Percentiles rank a stretch among this genome's conserved stretches.
Conservation (phyloP, 257 asterid genomes). For the Solanum pennellii region DNA sequence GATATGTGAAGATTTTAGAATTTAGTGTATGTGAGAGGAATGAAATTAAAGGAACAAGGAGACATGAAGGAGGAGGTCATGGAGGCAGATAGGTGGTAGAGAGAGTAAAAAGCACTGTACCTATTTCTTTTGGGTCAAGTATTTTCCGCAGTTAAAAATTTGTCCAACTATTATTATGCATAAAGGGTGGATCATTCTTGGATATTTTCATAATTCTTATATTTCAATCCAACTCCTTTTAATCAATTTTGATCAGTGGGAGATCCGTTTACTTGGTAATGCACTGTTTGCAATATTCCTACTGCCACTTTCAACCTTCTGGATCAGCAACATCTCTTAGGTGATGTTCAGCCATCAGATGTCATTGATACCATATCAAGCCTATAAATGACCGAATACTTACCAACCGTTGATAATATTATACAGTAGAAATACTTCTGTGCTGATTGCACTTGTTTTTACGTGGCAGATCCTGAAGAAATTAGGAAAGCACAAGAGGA, state of each 20-base stretch:
- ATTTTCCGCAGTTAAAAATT: background rate
- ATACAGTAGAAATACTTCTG: background rate
- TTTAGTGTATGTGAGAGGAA: background rate
- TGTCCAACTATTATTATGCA: background rate
- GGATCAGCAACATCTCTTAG: background rate
- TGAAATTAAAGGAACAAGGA: background rate
- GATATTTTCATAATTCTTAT: background rate
- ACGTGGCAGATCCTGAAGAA: slow-evolving; percentile 75
- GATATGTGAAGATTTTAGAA: background rate
- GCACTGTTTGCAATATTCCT: background rate
- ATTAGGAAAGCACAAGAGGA: slow-evolving; percentile 90
- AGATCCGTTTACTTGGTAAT: background rate
- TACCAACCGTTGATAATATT: background rate
- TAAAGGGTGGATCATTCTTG: background rate
- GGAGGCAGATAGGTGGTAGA: background rate
- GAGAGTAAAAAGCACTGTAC: background rate
- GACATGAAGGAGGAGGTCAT: background rate
- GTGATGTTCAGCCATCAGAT: background rate
- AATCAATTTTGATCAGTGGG: background rate
- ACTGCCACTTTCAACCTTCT: background rate
- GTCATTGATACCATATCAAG: background rate
- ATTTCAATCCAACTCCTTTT: background rate
- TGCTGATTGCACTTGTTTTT: background rate
- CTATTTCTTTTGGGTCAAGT: background rate
- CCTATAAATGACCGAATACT: background rate